Evolutionary conservation across 2,329 filamentous ascomycete species (phyloP).

Genomic region (Colletotrichum spaethianum): DNA sequence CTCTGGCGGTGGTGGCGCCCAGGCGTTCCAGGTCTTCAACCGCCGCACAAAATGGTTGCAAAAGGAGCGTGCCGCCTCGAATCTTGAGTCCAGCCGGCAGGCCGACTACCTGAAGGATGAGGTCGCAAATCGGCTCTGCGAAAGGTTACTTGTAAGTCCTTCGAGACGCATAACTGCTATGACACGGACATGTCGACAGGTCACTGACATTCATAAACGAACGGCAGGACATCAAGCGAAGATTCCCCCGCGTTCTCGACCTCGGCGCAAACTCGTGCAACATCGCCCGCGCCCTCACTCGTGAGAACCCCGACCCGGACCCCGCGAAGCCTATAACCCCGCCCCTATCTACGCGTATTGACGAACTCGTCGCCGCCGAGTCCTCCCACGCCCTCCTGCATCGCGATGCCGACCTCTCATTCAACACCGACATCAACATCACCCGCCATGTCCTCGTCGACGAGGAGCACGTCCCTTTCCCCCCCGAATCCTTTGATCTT

Average conservation of each 20-base stretch:
- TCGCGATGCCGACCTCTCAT: slow-evolving; percentile 81
- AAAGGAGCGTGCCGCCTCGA: slow-evolving; percentile 84
- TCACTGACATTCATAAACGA: not conserved
- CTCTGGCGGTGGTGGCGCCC: slow-evolving; percentile 80
- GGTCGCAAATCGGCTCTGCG: slow-evolving; percentile 86
- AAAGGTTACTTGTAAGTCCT: slow-evolving; percentile 80
- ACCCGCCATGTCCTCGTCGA: slow-evolving; percentile 81
- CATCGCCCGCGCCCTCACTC: slow-evolving; percentile 84
- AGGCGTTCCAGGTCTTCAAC: slow-evolving; percentile 93
- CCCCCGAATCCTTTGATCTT: slow-evolving; percentile 85
- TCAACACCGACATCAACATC: slow-evolving; percentile 81
- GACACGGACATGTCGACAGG: not conserved
- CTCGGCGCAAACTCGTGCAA: slow-evolving; percentile 97
- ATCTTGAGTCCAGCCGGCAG: slow-evolving; percentile 80
- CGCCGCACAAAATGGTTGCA: slow-evolving; percentile 89
- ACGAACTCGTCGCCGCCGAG: slow-evolving; percentile 84
- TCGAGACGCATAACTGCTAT: not conserved
- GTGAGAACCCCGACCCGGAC: slow-evolving; percentile 76
- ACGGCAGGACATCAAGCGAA: slow-evolving; percentile 87
- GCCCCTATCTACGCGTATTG: slow-evolving; percentile 80
- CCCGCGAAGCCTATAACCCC: slow-evolving; percentile 69
- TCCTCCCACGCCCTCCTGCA: slow-evolving; percentile 84
- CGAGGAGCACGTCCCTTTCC: slow-evolving; percentile 85
- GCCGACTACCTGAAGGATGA: slow-evolving; percentile 96
- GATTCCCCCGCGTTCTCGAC: slow-evolving; percentile 88